Evolutionary conservation across 164 flowering plant species (phyloP).

Genomic region (Macadamia tetraphylla): DNA sequence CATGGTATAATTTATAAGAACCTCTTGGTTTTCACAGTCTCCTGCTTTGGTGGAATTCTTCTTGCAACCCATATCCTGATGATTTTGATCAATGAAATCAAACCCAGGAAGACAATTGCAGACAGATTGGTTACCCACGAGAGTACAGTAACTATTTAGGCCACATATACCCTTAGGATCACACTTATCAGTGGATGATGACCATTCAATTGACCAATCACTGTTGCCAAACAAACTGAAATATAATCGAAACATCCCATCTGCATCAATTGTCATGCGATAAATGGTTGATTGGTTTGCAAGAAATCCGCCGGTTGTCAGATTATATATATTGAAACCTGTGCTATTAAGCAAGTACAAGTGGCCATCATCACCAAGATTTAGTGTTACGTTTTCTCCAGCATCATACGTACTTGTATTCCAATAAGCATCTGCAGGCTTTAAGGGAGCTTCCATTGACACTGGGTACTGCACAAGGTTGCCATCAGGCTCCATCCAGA

Average conservation of each 20-base stretch:
- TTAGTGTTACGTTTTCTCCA: neutral
- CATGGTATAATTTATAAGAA: neutral
- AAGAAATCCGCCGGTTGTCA: neutral
- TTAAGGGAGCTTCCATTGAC: rapidly evolving
- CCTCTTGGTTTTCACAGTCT: neutral
- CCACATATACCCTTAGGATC: constrained; percentile 8
- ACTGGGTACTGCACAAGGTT: constrained; percentile 10
- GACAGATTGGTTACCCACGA: neutral
- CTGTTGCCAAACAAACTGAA: neutral
- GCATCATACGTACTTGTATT: neutral
- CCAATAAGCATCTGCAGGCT: constrained; percentile 12
- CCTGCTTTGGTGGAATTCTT: constrained; percentile 1
- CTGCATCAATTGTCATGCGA: constrained; percentile 13
- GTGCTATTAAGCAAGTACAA: constrained; percentile 8
- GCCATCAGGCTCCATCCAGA: constrained; percentile 11
- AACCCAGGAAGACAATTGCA: constrained; percentile 19
- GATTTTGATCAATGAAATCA: neutral
- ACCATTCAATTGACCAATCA: neutral
- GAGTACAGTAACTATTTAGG: constrained; percentile 6
- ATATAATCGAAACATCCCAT: constrained; percentile 17
- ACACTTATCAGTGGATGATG: neutral
- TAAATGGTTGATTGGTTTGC: neutral
- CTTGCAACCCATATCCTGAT: constrained; percentile 1
- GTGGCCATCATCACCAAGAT: constrained; percentile 2
- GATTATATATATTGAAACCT: neutral